phyloP scores from a whole-genome alignment of 257 asterid species.

The Solanum raphanifolium region DNA sequence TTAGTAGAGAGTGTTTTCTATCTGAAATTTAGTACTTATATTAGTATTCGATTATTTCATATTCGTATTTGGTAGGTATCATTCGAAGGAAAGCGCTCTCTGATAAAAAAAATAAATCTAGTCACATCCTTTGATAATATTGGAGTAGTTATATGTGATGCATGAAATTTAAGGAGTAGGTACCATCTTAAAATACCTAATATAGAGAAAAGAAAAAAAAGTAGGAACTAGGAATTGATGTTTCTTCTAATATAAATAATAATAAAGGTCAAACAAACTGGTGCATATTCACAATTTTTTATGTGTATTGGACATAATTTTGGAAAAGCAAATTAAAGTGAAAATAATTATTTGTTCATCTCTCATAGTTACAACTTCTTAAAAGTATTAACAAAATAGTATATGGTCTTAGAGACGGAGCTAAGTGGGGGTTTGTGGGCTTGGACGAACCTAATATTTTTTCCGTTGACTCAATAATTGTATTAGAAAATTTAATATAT shows the following conservation, averaged over 20 bases:
- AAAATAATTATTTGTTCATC: background rate
- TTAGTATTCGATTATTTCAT: too few species aligned
- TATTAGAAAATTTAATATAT: too few species aligned
- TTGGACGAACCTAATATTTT: too few species aligned
- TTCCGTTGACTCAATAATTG: too few species aligned
- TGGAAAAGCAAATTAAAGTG: background rate
- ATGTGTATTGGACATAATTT: background rate
- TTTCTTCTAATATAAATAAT: background rate
- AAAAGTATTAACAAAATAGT: background rate
- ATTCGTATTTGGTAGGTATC: rapidly evolving
- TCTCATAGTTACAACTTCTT: background rate
- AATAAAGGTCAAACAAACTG: background rate
- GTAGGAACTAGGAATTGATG: background rate
- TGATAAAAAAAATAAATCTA: too few species aligned
- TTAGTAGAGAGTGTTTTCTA: too few species aligned
- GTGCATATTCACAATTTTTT: background rate
- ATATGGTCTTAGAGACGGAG: background rate
- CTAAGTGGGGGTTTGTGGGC: too few species aligned
- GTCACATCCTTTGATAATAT: too few species aligned
- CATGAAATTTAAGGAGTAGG: background rate
- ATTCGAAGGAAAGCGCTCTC: too few species aligned
- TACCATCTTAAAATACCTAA: background rate
- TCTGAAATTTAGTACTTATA: too few species aligned
- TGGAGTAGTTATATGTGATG: too few species aligned
- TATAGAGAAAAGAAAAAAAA: background rate